Base-by-base conservation (phyloP, 1,284 basidiomycete species). In the Ceratobasidium sp. region DNA sequence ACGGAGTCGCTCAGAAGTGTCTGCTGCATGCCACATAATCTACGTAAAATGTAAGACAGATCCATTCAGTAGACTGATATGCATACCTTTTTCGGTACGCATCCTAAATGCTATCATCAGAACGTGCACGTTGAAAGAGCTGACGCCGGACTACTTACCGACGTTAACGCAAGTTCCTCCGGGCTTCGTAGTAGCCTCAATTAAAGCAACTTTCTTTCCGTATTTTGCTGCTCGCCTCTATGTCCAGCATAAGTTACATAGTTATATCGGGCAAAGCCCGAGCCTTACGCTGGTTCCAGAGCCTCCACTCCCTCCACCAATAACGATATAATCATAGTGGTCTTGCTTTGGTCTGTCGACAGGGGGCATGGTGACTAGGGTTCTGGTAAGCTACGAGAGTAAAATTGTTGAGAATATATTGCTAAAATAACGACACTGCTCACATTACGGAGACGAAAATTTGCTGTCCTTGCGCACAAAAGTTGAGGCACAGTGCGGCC, bases 1-100 rank as follows among this genome's bases (percentile, higher is more conserved):
- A 79, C 94, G 91, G 66, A 90, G 89, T 65, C 98, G 87, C 82
- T 93, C 96, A 56, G 93, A 91, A 74, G 96, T 87, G 85, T 99
- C 97, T 73, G 98, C 96, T 46, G 97, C 96, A 84, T 99, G 95
- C 98, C 98, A 99, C 98, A 99, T 99, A 80, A 99, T 92, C 94
- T 98, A 85, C 82, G 56, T 56, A 78, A 70, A 26, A 70, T 7
- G 67, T 52, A 17, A 26, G 52, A 26, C 33, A 52, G 33, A 10
- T 65, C 6, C 48, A 38, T 77, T 28, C 50, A 15, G 50, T 67
- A 28, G 59, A 66, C 15, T 26, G 44, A 40, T 56, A 78, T 50
- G 81, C 83, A 54, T 77, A 90, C 91, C 89, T 96, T 96, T 86
- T 96, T 96, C 42, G 95, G 94, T 3, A 96, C 94, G 85, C 94